Evolutionary conservation across 1,139 yeast species (phyloP).

Genomic region (Geotrichum siamense): DNA sequence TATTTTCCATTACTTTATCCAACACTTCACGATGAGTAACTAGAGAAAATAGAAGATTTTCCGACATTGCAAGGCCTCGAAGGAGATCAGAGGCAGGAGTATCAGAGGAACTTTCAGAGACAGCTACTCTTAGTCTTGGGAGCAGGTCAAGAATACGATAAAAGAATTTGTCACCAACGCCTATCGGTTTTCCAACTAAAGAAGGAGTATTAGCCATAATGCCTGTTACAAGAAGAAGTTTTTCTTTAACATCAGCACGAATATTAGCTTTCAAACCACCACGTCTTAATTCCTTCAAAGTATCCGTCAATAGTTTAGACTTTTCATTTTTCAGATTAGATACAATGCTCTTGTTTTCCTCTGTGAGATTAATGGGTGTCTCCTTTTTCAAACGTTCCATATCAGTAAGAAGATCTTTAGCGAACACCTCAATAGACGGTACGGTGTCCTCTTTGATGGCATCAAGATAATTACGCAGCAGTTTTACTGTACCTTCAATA

Average conservation of each 20-base stretch:
- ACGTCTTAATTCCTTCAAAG: constrained; percentile 62
- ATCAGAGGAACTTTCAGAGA: constrained; percentile 54
- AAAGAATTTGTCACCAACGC: constrained; percentile 53
- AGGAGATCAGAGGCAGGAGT: constrained; percentile 69
- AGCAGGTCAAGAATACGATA: constrained; percentile 68
- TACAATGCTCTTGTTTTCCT: constrained; percentile 65
- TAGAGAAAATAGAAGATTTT: constrained; percentile 55
- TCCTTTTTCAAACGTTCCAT: constrained; percentile 61
- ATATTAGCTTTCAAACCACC: constrained; percentile 67
- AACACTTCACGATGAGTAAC: constrained; percentile 27
- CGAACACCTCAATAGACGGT: constrained; percentile 45
- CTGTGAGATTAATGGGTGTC: constrained; percentile 65
- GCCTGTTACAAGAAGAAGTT: constrained; percentile 56
- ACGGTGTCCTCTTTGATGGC: constrained; percentile 24
- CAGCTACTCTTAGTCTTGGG: constrained; percentile 68
- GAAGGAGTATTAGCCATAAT: constrained; percentile 52
- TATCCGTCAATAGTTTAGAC: constrained; percentile 66
- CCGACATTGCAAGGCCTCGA: constrained; percentile 73
- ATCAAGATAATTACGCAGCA: constrained; percentile 21
- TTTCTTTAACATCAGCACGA: constrained; percentile 54
- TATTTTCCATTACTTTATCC: constrained; percentile 10
- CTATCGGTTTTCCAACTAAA: constrained; percentile 39
- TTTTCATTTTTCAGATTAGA: constrained; percentile 76
- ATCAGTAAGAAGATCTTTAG: constrained; percentile 48
- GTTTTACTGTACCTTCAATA: constrained; percentile 37